Conservation (phyloP, 2,329 filamentous ascomycete species). For the Pseudogymnoascus sp. region DNA sequence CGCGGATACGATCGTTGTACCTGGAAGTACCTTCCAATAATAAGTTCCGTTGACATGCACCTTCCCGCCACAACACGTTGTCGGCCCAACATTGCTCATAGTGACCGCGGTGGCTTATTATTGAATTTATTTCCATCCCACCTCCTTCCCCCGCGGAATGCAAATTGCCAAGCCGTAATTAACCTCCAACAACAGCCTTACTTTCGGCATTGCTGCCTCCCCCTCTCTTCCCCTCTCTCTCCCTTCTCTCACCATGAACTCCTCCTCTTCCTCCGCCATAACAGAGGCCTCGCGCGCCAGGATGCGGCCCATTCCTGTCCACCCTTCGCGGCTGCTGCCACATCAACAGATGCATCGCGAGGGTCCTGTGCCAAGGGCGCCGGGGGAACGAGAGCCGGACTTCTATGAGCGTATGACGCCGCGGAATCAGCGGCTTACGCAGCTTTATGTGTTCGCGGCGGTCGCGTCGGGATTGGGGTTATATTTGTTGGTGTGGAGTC, state of each 20-base stretch:
- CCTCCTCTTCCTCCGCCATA: not conserved
- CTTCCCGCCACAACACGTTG: slow-evolving; percentile 1
- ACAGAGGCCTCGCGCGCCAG: not conserved
- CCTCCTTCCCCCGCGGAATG: not conserved
- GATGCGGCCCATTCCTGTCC: not conserved
- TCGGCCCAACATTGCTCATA: not conserved
- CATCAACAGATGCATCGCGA: slow-evolving; percentile 5
- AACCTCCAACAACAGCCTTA: not conserved
- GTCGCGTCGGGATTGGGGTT: not conserved
- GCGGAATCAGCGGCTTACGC: not conserved
- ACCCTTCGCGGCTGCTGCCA: slow-evolving; percentile 1
- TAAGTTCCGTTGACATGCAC: not conserved
- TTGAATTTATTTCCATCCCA: not conserved
- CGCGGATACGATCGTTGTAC: slow-evolving; percentile 2
- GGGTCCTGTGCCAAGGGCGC: slow-evolving; percentile 1
- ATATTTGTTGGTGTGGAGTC: not conserved
- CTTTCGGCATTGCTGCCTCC: not conserved
- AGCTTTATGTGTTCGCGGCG: not conserved
- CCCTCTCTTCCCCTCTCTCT: not conserved
- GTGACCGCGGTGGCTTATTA: slow-evolving; percentile 4
- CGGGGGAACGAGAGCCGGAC: not conserved
- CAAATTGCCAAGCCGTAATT: slow-evolving; percentile 1
- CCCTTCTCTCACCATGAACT: not conserved
- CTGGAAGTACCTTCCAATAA: slow-evolving; percentile 7
- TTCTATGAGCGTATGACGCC: slow-evolving; percentile 5